Base-by-base conservation (phyloP, 2,329 filamentous ascomycete genomes). In the Monosporascus cannonballus region DNA sequence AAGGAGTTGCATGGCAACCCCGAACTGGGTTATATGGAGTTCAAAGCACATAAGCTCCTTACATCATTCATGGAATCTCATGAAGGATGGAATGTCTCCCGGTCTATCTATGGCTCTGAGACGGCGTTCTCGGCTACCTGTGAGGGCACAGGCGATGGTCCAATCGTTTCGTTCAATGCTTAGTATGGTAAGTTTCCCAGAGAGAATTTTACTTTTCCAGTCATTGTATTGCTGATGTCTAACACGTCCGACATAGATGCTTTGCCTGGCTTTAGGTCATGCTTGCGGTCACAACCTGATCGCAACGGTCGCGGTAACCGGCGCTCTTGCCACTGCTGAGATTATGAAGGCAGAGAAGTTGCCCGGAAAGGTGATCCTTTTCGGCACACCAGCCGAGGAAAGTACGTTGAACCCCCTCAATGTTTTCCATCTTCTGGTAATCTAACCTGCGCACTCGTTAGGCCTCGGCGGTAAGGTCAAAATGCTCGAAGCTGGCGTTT, bases 101-200 rank as follows among this genome's bases (percentile, higher is more conserved):
- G 63, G 4, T 69, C 69, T 0, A 71, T 72, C 0, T 73, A 73
- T 25, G 69, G 66, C 2, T 69, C 76, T 46, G 65, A 67, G 4
- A 77, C 74, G 3, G 73, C 73, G 6, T 76, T 75, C 53, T 66
- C 71, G 39, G 74, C 73, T 1, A 66, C 70, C 0, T 75, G 67
- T 50, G 67, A 72, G 22, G 72, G 68, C 30, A 68, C 66, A 3
- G 65, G 60, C 0, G 55, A 63, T 11, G 72, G 71, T 0, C 70
- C 70, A 22, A 65, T 69, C 0, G 70, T 76, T 9, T 71, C 69
- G 15, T 76, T 76, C 53, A 73, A 75, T 52, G 70, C 67, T 1
- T 72, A 75, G 42, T 69, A 69, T 11, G 67, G 61, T 64, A 50
- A 49, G 60, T 51, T 7, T 36, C 47, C 6, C 18, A 22, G 5